Evolutionary conservation across 495 filamentous ascomycete genomes (phyloP), one percentile per base, ranked within the genome.

Genomic region (Tuber brumale): DNA sequence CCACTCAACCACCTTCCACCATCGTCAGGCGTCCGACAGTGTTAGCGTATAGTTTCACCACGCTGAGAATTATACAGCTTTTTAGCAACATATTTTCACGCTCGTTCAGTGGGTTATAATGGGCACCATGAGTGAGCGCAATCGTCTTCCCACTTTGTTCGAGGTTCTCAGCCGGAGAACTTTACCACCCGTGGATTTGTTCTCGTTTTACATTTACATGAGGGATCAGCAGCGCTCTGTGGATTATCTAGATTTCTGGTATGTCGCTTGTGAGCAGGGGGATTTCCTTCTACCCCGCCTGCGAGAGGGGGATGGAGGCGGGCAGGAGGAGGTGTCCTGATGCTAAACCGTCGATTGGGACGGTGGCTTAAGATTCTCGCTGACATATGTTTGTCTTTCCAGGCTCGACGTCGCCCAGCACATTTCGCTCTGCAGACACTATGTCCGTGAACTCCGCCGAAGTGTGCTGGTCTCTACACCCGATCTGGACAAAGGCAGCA

Each of bases 171-270:
- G 93, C 80, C 90, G 96, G 72, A 89, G 92, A 69, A 99, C 95
- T 3, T 87, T 94, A 31, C 91, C 96, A 69, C 95, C 95, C 0
- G 95, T 98, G 51, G 96, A 98, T 83, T 89, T 99, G 18, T 98
- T 95, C 86, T 97, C 94, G 3, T 98, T 98, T 87, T 98, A 98
- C 87, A 98, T 99, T 81, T 99, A 97, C 85, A 99, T 99, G 95
- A 89, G 95, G 75, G 96, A 99, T 84, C 94, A 97, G 85, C 94
- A 98, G 83, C 89, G 95, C 83, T 97, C 95, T 6, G 94, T 99
- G 14, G 95, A 99, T 81, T 98, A 98, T 81, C 87, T 99, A 21
- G 95, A 99, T 84, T 99, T 99, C 85, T 99, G 96, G 95, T 99
- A 86, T 39, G 87, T 83, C 70, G 57, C 10, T 16, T 27, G n/a